A percentile compares a stretch with the other conserved stretches of the same genome.
phyloP scores from a whole-genome alignment of 306 rosid genomes.

The Datisca glomerata region DNA sequence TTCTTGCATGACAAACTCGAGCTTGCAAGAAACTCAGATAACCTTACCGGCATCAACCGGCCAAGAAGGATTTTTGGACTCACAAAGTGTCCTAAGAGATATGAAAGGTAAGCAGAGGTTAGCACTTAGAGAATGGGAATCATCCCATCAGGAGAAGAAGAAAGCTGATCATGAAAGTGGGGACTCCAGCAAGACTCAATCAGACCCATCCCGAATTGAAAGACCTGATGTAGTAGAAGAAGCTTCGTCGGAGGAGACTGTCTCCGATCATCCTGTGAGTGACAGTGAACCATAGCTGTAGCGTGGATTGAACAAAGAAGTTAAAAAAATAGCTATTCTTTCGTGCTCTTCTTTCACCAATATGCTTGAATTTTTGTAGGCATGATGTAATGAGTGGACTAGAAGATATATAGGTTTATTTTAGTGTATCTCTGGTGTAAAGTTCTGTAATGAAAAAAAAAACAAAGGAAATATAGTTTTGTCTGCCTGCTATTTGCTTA shows the following conservation, averaged over 20 bases:
- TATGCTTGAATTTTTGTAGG: constrained; percentile 92
- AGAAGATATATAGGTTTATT: constrained; percentile 44
- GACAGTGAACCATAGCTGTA: constrained; percentile 56
- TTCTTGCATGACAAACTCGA: constrained; percentile 39
- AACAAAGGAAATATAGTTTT: constrained; percentile 70
- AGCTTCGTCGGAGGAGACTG: constrained; percentile 86
- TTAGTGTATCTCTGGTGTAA: constrained; percentile 44
- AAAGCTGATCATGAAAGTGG: constrained; percentile 39
- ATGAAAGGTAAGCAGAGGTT: constrained; percentile 27
- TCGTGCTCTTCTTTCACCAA: constrained; percentile 42
- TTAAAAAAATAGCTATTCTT: constrained; percentile 35
- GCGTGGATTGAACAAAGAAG: constrained; percentile 13
- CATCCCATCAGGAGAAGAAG: constrained; percentile 14
- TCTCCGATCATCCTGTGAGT: constrained; percentile 65
- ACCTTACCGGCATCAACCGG: constrained; percentile 52
- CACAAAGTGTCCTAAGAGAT: constrained; percentile 26
- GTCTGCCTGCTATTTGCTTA: constrained; percentile 22
- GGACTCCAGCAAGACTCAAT: constrained; percentile 85
- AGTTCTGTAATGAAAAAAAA: constrained; percentile 47
- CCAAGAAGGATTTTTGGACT: constrained; percentile 32
- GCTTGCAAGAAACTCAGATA: constrained; percentile 30
- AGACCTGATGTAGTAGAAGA: constrained; percentile 46
- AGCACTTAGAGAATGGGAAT: constrained; percentile 21
- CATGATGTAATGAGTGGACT: constrained; percentile 31
- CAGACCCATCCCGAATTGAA: constrained; percentile 56